Conservation (phyloP, 495 filamentous ascomycete species). For the Lasiosphaeris hirsuta region DNA sequence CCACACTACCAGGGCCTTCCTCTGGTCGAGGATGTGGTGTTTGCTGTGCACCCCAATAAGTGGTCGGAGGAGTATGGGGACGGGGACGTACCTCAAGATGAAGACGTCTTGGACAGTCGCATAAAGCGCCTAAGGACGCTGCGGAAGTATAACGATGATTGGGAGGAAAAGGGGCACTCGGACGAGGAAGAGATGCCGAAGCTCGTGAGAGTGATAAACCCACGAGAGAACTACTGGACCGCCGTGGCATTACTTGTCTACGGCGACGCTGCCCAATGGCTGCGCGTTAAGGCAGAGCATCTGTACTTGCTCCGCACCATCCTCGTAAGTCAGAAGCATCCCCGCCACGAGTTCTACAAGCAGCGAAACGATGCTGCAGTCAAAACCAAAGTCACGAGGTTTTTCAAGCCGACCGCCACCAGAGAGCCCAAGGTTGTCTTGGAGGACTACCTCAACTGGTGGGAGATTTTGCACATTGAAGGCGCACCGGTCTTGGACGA, state of each 20-base stretch:
- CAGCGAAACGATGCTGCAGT: constrained; percentile 1
- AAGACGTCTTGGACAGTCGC: no score
- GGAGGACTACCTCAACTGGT: constrained; percentile 13
- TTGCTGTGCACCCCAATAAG: no score
- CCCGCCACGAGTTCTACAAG: constrained; percentile 19
- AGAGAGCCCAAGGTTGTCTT: not conserved
- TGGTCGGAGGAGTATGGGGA: no score
- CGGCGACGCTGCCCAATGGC: constrained; percentile 21
- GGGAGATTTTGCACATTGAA: constrained; percentile 25
- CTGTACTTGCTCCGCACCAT: constrained; percentile 16
- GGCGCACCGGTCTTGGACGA: constrained; percentile 18
- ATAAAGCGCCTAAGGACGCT: no score
- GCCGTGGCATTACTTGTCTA: constrained; percentile 19
- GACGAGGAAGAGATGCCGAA: no score
- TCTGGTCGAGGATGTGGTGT: no score
- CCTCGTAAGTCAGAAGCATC: constrained; percentile 18
- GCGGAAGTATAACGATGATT: no score
- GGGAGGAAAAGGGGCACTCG: no score
- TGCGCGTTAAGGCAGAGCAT: constrained; percentile 31
- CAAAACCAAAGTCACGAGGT: not conserved
- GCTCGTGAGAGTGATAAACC: no score
- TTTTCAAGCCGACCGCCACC: not conserved
- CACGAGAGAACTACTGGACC: constrained; percentile 8
- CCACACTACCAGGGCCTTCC: no score
- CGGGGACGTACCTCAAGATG: no score